These are phyloP conservation scores for Pseudopyricularia cyperi DNA, from an alignment of 2,329 filamentous ascomycete species.

Conservation along the genomic window DNA sequence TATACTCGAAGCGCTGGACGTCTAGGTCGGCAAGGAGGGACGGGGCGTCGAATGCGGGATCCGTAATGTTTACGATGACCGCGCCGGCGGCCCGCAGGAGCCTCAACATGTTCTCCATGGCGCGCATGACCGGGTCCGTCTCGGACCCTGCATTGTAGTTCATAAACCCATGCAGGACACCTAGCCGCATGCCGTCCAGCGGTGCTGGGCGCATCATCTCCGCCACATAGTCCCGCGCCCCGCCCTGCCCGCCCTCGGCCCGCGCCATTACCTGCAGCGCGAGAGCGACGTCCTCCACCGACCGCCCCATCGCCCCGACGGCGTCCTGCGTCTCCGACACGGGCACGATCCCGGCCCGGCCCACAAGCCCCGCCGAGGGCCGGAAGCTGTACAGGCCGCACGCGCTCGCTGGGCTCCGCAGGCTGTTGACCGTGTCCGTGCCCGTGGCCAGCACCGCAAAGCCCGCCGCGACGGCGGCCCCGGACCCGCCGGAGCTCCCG, in stretches of 20 bases:
- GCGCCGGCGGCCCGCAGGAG: slow-evolving; percentile 33
- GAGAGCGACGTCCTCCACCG: slow-evolving; percentile 33
- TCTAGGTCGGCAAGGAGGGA: slow-evolving; percentile 34
- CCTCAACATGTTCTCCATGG: slow-evolving; percentile 32
- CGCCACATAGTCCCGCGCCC: slow-evolving; percentile 32
- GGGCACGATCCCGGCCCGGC: slow-evolving; percentile 36
- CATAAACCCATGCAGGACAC: slow-evolving; percentile 39
- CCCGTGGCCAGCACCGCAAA: slow-evolving; percentile 46
- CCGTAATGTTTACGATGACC: slow-evolving; percentile 34
- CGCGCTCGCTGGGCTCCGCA: slow-evolving; percentile 47
- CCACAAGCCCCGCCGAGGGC: slow-evolving; percentile 40
- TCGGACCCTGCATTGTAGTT: slow-evolving; percentile 36
- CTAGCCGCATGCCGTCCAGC: slow-evolving; percentile 17
- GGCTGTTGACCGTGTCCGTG: slow-evolving; percentile 49
- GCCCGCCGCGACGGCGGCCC: slow-evolving; percentile 40
- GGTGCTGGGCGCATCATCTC: slow-evolving; percentile 1
- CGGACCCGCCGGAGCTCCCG: slow-evolving; percentile 50
- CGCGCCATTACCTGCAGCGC: slow-evolving; percentile 39
- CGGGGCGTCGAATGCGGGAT: slow-evolving; percentile 36
- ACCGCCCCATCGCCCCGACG: slow-evolving; percentile 39
- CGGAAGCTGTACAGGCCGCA: slow-evolving; percentile 47
- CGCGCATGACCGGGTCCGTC: slow-evolving; percentile 41
- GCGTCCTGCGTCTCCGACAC: slow-evolving; percentile 44
- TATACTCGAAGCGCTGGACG: slow-evolving; percentile 48
- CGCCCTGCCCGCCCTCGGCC: slow-evolving; percentile 31